phyloP scores from a whole-genome alignment of 1,284 basidiomycete species.

The Fomitopsis schrenkii region DNA sequence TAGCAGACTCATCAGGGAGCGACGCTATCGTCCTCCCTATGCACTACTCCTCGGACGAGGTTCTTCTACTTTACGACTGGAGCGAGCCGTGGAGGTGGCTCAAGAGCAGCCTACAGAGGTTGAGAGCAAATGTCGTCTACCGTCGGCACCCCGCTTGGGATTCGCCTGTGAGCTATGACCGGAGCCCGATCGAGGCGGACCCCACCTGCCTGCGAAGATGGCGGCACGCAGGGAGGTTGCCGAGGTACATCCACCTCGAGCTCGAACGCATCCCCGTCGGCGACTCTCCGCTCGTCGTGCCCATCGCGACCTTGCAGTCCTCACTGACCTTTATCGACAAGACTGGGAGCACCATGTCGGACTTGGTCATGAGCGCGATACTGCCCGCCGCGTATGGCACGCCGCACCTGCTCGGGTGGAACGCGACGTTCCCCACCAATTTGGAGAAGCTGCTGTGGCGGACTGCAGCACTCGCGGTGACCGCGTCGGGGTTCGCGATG shows the following conservation, averaged over 20 bases:
- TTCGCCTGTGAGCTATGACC: background rate
- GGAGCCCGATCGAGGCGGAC: background rate
- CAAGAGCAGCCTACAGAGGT: too few relatives aligned
- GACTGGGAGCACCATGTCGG: too few relatives aligned
- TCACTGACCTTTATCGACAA: too few relatives aligned
- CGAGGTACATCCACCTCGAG: too few relatives aligned
- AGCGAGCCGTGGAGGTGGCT: too few relatives aligned
- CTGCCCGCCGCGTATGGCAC: constrained; percentile 3
- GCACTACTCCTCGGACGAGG: too few relatives aligned
- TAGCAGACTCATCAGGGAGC: too few relatives aligned
- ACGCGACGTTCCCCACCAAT: background rate
- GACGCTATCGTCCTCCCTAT: too few relatives aligned
- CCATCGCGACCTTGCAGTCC: background rate
- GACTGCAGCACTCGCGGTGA: background rate
- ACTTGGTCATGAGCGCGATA: background rate
- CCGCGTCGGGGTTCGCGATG: background rate
- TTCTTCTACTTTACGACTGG: too few relatives aligned
- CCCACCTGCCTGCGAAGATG: background rate
- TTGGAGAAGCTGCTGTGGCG: constrained; percentile 4
- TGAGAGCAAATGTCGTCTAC: background rate
- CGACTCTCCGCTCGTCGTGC: background rate
- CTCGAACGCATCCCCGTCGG: too few relatives aligned
- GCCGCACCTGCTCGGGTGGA: constrained; percentile 5
- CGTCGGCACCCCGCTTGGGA: background rate
- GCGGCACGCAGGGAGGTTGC: background rate